Percentiles rank a stretch among this genome's conserved stretches.
These are phyloP conservation scores for Crassisporium funariophilum DNA, from an alignment of 768 basidiomycete species.

Conservation along the genomic window DNA sequence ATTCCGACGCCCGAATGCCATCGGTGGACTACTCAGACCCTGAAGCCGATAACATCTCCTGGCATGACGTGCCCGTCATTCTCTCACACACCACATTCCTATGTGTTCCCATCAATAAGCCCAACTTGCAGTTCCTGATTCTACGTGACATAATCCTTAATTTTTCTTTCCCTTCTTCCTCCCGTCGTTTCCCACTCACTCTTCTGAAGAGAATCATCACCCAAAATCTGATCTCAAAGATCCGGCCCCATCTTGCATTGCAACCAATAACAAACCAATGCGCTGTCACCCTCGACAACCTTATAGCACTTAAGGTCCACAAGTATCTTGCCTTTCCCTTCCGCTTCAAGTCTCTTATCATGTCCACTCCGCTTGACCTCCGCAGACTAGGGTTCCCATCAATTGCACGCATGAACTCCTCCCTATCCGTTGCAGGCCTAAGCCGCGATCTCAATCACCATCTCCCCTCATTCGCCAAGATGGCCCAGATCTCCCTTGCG, in stretches of 20 bases:
- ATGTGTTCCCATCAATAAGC: constrained; percentile 20
- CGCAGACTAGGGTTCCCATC: constrained; percentile 20
- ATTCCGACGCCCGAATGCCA: neutral
- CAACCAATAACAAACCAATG: constrained; percentile 21
- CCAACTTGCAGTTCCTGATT: constrained; percentile 9
- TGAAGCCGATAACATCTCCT: constrained; percentile 6
- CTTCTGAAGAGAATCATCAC: constrained; percentile 19
- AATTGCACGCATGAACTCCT: constrained; percentile 15
- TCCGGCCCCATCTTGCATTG: constrained; percentile 18
- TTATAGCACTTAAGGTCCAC: neutral
- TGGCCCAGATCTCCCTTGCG: constrained; percentile 15
- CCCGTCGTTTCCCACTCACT: constrained; percentile 16
- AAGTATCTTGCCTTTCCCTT: neutral
- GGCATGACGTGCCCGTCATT: constrained; percentile 15
- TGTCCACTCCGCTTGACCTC: neutral
- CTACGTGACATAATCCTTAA: constrained; percentile 16
- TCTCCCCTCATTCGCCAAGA: constrained; percentile 14
- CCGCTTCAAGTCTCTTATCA: neutral
- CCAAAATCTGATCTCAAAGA: constrained; percentile 21
- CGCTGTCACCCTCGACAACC: constrained; percentile 8
- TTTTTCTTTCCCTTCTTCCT: constrained; percentile 24
- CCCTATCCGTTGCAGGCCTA: constrained; percentile 15
- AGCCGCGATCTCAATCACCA: constrained; percentile 26
- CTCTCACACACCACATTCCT: constrained; percentile 22
- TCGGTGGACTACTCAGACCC: neutral